Evolutionary conservation across 164 flowering plant genomes (phyloP), one percentile per base, ranked within the genome.

Genomic region (Aristolochia contorta): DNA sequence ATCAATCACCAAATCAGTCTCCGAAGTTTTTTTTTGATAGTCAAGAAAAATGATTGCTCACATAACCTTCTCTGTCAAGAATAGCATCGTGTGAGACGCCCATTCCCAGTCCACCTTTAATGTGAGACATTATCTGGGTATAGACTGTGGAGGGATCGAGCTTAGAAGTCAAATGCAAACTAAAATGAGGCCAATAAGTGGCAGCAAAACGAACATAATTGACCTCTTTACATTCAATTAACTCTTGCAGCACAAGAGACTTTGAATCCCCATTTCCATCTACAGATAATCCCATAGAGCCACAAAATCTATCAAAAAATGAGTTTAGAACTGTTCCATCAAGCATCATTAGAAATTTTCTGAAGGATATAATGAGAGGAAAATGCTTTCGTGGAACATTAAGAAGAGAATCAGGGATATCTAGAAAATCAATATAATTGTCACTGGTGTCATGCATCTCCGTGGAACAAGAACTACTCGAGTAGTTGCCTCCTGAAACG

Each of bases 101-200:
- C 2, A 65, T 70, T 55, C 47, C 71, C 41, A 65, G 22, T 0
- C 87, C 83, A 32, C 91, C 95, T 76, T 87, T 90, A 30, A 87
- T 82, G 66, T 82, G 78, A 24, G 92, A 85, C 53, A 84, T 84
- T 49, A 90, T 87, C 70, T 87, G 87, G 18, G 81, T 84, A 47
- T 77, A 90, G 16, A 80, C 95, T 63, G 78, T 68, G 6, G 86
- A 85, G 19, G 87, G 50, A 59, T 87, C 90, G 43, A 87, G 80
- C 49, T 62, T 72, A 66, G 78, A 85, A 2, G 78, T 85, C 15
- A 73, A 55, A 47, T 77, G 72, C 24, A 32, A 9, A 65, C 78
- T 80, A 64, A 90, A 87, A 66, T 73, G 94, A 4, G 95, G 90
- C 97, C 97, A 90, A 48, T 87, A 90, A 6, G n/a, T 45, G 10